These are phyloP conservation scores for Acorus gramineus DNA, from an alignment of 106 monocot genomes.

Conservation along the genomic window DNA sequence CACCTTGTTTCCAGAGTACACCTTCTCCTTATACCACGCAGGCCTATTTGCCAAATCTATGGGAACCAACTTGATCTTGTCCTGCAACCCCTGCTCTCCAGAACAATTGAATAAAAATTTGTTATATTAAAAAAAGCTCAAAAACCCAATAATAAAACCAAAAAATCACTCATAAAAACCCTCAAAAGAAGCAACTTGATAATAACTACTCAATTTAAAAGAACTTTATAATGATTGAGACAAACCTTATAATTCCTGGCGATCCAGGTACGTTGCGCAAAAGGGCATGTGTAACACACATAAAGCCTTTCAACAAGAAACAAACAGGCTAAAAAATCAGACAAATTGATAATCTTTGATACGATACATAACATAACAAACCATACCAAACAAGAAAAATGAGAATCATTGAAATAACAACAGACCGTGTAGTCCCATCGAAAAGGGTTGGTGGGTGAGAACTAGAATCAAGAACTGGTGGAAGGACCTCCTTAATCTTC, in stretches of 20 bases:
- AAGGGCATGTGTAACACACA: constrained; percentile 26
- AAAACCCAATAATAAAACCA: neutral
- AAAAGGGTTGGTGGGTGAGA: constrained; percentile 55
- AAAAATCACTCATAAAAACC: neutral
- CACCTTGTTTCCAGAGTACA: constrained; percentile 80
- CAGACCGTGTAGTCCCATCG: constrained; percentile 80
- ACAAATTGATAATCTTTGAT: neutral
- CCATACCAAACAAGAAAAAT: neutral
- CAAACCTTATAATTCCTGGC: constrained; percentile 33
- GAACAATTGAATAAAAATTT: neutral
- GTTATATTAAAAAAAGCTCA: neutral
- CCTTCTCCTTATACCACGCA: constrained; percentile 92
- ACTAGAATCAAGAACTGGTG: constrained; percentile 40
- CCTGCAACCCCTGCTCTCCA: constrained; percentile 58
- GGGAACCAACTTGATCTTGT: constrained; percentile 64
- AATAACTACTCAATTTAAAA: too few species aligned
- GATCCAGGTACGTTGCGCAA: constrained; percentile 11
- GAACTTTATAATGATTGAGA: neutral
- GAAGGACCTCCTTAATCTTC: constrained; percentile 30
- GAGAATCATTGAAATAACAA: neutral
- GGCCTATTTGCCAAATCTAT: constrained; percentile 70
- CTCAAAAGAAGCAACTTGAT: neutral
- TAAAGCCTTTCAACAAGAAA: constrained; percentile 33
- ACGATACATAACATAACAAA: neutral
- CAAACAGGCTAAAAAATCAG: neutral